Evolutionary conservation across 1,284 basidiomycete genomes (phyloP).

Genomic region (Papiliotrema terrestris): DNA sequence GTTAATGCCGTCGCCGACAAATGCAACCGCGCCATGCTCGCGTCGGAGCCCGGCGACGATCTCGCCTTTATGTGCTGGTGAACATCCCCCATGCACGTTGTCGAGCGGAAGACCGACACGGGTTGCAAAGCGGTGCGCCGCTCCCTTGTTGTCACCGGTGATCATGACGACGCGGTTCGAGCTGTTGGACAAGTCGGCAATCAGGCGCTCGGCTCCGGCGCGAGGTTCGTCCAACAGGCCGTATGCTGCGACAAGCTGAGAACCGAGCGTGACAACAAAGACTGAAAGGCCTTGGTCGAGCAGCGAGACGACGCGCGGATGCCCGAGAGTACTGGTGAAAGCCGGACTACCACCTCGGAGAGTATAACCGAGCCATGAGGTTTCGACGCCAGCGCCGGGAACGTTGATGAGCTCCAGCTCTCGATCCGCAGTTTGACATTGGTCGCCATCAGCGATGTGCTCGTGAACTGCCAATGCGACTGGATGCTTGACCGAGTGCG

Average conservation of each 20-base stretch:
- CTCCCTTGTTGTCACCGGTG: not conserved
- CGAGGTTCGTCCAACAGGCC: not conserved
- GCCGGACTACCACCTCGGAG: not conserved
- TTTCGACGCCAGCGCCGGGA: not conserved
- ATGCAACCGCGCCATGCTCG: not conserved
- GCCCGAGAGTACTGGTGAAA: not conserved
- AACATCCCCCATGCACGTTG: not conserved
- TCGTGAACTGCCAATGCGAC: not conserved
- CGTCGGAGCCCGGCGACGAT: not conserved
- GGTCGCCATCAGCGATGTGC: not conserved
- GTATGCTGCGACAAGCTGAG: not conserved
- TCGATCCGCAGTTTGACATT: not conserved
- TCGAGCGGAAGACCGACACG: not conserved
- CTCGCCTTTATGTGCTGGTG: not conserved
- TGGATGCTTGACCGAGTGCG: not conserved
- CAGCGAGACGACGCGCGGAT: not conserved
- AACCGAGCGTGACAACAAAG: not conserved
- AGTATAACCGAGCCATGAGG: not conserved
- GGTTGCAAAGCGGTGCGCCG: not conserved
- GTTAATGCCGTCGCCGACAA: conserved; percentile 36
- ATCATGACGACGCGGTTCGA: not conserved
- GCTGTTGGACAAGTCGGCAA: not conserved
- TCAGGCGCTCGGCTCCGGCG: not conserved
- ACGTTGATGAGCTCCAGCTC: not conserved
- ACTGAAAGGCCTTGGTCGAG: not conserved